Evolutionary conservation across 805 yeast species (phyloP).

Genomic region (Debaryomyces prosopidis): DNA sequence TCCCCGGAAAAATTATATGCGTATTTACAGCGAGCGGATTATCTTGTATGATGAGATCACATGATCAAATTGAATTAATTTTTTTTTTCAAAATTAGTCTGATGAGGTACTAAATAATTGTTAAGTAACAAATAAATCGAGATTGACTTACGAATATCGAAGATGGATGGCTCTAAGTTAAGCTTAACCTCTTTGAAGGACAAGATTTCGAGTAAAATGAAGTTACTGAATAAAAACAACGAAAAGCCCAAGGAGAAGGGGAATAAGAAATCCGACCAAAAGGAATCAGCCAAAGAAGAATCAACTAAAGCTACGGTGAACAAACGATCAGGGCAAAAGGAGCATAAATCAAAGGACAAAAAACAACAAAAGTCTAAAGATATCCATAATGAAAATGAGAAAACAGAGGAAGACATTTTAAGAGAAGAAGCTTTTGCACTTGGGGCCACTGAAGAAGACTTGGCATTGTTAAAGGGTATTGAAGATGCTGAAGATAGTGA

Average conservation of each 20-base stretch:
- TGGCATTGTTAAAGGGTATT: conserved; percentile 59
- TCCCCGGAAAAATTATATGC: neutral
- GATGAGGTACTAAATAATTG: conserved; percentile 6
- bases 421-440: conserved; percentile 75
- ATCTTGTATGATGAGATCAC: too few species aligned
- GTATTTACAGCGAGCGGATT: too few species aligned
- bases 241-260: conserved; percentile 19
- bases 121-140: too few species aligned
- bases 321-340: conserved; percentile 9
- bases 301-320: conserved; percentile 7
- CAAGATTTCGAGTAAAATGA: conserved; percentile 57
- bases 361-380: neutral
- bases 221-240: conserved; percentile 3
- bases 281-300: conserved; percentile 5
- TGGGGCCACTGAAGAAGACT: conserved; percentile 86
- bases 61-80: neutral
- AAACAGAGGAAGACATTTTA: conserved; percentile 34
- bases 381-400: conserved; percentile 8
- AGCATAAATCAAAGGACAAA: neutral
- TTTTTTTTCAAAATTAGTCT: conserved; percentile 2
- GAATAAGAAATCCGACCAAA: conserved; percentile 3
- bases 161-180: conserved; percentile 47
- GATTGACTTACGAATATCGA: neutral
- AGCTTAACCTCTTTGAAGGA: conserved; percentile 62
- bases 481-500: conserved; percentile 54